Base-by-base conservation (phyloP, 164 flowering plant species). In the Houttuynia cordata region DNA sequence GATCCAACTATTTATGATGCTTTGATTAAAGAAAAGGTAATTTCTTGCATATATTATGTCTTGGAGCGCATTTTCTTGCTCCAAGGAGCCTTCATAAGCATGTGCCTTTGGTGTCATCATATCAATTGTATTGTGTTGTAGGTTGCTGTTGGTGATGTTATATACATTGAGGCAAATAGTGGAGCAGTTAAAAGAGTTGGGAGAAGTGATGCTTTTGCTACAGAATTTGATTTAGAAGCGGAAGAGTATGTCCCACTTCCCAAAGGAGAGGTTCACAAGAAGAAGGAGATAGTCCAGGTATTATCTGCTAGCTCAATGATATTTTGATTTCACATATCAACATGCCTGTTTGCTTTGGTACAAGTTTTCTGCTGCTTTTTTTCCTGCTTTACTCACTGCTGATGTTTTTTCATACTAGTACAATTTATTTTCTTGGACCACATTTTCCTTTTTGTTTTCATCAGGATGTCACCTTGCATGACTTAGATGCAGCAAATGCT, bases 191-290 rank as follows among this genome's bases (percentile, higher is more conserved):
- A 94, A 79, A 81, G 99, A 67, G 99, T 94, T 18, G 97, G 99
- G 17, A 76, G 96, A 75, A 88, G 97, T 79, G 97, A 94, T 88
- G 95, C 96, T 65, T 91, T 88, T 85, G 97, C 97, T 24, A 85
- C 99, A 55, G 99, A 94, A 61, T 91, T 88, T 71, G 97, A 94
- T 68, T 95, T 94, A 23, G 99, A 94, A 80, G 99, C 99, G 20
- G 99, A 94, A 73, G 99, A 94, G 68, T 94, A 94, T 80, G 99
- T 94, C 64, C 97, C 99, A 62, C 95, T 94, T 71, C 99, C 99
- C 30, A 94, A 94, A 77, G 97, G 99, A 64, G 99, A 94, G 74
- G 99, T 94, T 77, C 97, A 91, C 73, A 94, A 94, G 66, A 93
- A 87, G 79, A 94, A 88, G 78, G 99, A 91, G 71, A 87, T 94